Evolutionary conservation across 768 basidiomycete species (phyloP), one percentile per base, ranked within the genome.

Genomic region (Pisolithus sp.): DNA sequence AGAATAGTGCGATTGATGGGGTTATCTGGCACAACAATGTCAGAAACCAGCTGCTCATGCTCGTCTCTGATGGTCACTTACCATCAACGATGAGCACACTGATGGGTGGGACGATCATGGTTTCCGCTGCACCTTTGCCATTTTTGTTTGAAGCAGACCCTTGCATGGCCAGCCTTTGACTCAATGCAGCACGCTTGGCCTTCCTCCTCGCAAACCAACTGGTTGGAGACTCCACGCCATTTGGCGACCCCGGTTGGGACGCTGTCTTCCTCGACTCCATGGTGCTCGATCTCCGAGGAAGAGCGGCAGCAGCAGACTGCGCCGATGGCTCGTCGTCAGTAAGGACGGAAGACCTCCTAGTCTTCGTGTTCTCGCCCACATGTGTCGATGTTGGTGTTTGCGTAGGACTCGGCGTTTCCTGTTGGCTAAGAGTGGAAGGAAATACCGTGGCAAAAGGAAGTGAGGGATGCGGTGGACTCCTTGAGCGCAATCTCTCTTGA

Each of bases 51-150:
- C 12, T n/a, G 36, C 18, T 55, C 46, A 36, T 8, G 8, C 34
- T 39, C 6, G 38, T 17, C 40, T 24, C 30, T 5, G 15, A 13
- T 50, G 26, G 43, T 8, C 9, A 74, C 85, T 55, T 57, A 92
- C 95, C 95, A 68, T 99, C 96, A 37, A 98, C 96, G 61, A 99
- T 96, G 60, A 99, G 78, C 1, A 99, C 96, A 60, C 89, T 95
- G 64, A 99, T 97, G 0, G 96, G 96, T 3, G 96, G 96, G 2
- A 95, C 86, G 30, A 97, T 85, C 53, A 83, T 83, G 24, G 77
- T 76, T 51, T 89, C 86, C 7, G 74, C 64, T 7, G 71, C 57
- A 23, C 71, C 71, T 60, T 82, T 83, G 23, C 69, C 70, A 48
- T 75, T 81, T 68, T 80, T 83, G 48, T 68, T 58, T 48, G 67